Percentiles rank a stretch among this genome's conserved stretches.
Conservation (phyloP, 352 stramenopile genomes). For the Globisporangium canariense region DNA sequence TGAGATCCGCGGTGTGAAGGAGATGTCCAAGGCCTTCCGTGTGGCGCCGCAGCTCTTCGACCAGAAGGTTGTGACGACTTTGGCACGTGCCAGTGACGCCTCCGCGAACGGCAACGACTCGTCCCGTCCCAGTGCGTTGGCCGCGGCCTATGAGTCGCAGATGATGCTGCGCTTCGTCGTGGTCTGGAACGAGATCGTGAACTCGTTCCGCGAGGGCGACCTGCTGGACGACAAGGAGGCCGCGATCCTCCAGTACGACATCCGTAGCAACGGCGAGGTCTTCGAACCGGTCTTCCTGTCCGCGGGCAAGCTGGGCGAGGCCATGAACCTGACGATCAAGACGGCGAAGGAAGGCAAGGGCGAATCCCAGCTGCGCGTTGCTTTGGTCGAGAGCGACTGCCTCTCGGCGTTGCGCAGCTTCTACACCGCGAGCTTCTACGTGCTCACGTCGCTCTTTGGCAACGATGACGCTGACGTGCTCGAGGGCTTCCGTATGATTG, state of each 20-base stretch:
- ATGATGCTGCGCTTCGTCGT: constrained; percentile 83
- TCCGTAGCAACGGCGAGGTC: constrained; percentile 80
- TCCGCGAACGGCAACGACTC: constrained; percentile 38
- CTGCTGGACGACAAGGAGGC: constrained; percentile 77
- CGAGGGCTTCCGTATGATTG: constrained; percentile 75
- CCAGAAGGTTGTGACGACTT: constrained; percentile 66
- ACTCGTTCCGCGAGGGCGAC: constrained; percentile 74
- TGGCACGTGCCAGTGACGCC: constrained; percentile 57
- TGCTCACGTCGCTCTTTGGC: constrained; percentile 65
- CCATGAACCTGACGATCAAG: constrained; percentile 64
- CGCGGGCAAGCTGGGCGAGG: constrained; percentile 78
- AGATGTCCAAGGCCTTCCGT: constrained; percentile 76
- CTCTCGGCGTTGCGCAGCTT: constrained; percentile 79
- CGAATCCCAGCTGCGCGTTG: constrained; percentile 74
- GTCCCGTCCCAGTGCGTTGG: constrained; percentile 40
- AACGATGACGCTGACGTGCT: constrained; percentile 79
- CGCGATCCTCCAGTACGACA: constrained; percentile 79
- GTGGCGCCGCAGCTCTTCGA: constrained; percentile 76
- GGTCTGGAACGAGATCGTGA: constrained; percentile 83
- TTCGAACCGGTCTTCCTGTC: constrained; percentile 86
- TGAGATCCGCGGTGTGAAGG: constrained; percentile 61
- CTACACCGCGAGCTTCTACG: constrained; percentile 78
- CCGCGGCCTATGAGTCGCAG: constrained; percentile 66
- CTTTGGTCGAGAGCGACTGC: constrained; percentile 78
- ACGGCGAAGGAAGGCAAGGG: constrained; percentile 74